Evolutionary conservation across 2,329 filamentous ascomycete species (phyloP).

Genomic region (Neophaeococcomyces aloes): DNA sequence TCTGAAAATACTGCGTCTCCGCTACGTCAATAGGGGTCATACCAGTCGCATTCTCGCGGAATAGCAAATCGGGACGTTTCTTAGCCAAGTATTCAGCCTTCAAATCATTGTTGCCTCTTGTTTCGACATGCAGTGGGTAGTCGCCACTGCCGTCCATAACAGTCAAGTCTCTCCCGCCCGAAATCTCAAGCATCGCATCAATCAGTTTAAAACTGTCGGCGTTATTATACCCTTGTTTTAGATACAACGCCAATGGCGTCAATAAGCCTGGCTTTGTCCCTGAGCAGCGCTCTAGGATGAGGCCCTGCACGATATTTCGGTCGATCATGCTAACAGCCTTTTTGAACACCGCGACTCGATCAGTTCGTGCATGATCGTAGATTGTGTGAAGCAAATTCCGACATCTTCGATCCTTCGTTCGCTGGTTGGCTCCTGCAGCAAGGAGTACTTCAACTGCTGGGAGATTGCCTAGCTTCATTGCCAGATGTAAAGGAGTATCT

Average conservation of each 20-base stretch:
- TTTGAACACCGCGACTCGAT: slow-evolving; percentile 39
- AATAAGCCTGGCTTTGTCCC: slow-evolving; percentile 42
- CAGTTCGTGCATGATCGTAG: slow-evolving; percentile 20
- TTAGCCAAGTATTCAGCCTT: slow-evolving; percentile 52
- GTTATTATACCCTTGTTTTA: slow-evolving; percentile 25
- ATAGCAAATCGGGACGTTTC: slow-evolving; percentile 48
- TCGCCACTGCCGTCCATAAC: slow-evolving; percentile 36
- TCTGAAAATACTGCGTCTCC: slow-evolving; percentile 38
- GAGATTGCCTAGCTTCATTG: slow-evolving; percentile 47
- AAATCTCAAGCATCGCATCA: slow-evolving; percentile 44
- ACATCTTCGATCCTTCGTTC: slow-evolving; percentile 47
- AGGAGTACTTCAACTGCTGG: slow-evolving; percentile 53
- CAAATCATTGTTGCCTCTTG: slow-evolving; percentile 29
- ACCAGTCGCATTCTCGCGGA: slow-evolving; percentile 66
- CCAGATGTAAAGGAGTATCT: slow-evolving; percentile 57
- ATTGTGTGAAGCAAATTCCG: slow-evolving; percentile 61
- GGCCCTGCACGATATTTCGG: slow-evolving; percentile 36
- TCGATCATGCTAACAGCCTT: slow-evolving; percentile 50
- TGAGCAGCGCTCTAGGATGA: slow-evolving; percentile 35
- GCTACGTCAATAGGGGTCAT: slow-evolving; percentile 61
- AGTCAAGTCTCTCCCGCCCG: slow-evolving; percentile 43
- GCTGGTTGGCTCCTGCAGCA: slow-evolving; percentile 58
- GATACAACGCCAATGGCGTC: slow-evolving; percentile 55
- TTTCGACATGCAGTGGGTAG: slow-evolving; percentile 31
- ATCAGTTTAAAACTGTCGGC: slow-evolving; percentile 35